Evolutionary conservation across 495 filamentous ascomycete species (phyloP).

Genomic region (Acidomyces sp.): DNA sequence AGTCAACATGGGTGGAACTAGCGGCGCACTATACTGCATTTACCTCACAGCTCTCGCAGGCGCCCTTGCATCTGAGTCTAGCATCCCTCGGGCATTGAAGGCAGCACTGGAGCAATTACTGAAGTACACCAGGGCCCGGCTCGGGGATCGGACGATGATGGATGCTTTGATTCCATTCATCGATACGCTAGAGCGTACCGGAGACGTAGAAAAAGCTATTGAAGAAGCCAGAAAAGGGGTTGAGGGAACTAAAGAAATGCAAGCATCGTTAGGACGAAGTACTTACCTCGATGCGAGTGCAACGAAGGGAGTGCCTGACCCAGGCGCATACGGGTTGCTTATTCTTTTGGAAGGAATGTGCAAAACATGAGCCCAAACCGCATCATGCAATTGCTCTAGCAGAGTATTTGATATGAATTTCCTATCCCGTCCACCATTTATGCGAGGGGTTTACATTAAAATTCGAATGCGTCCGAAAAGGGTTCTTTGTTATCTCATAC

Average conservation of each 20-base stretch:
- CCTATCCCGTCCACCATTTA: no score
- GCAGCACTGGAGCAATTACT: conserved; percentile 17
- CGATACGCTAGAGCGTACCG: conserved; percentile 12
- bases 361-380: no score
- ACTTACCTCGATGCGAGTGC: conserved; percentile 20
- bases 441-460: no score
- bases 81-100: conserved; percentile 9
- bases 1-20: conserved; percentile 23
- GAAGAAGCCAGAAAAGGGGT: conserved; percentile 13
- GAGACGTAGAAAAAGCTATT: conserved; percentile 11
- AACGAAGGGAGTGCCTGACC: conserved; percentile 20
- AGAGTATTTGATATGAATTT: no score
- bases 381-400: no score
- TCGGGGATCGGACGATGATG: conserved; percentile 23
- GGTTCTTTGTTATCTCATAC: no score
- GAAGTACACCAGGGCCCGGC: conserved; percentile 16
- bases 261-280: conserved; percentile 20
- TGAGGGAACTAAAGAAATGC: conserved; percentile 20
- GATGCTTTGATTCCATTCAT: conserved; percentile 23
- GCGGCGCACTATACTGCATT: conserved; percentile 21
- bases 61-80: conserved; percentile 7
- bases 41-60: conserved; percentile 17
- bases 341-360: conserved; percentile 19
- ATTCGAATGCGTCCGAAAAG: no score
- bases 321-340: conserved; percentile 20